Conservation (phyloP, 1,284 basidiomycete species). For the Pseudozyma sp. region DNA sequence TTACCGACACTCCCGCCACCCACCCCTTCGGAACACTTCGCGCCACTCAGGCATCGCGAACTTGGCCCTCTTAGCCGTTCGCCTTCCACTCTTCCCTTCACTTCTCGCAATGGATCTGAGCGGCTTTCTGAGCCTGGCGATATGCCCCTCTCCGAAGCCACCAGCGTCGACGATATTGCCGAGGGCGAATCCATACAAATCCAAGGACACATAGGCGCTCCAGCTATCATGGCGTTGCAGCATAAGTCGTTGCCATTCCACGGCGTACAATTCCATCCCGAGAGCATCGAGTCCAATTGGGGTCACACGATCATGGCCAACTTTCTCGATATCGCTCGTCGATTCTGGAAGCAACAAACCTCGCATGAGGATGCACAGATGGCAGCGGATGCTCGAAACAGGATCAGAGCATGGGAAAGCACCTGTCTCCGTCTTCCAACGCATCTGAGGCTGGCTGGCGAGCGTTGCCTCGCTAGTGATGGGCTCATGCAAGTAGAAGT, state of each 20-base stretch:
- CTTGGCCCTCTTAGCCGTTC: constrained; percentile 29
- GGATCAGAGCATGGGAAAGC: constrained; percentile 19
- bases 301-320: constrained; percentile 58
- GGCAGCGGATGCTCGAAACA: constrained; percentile 10
- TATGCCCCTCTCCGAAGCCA: constrained; percentile 21
- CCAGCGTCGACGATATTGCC: constrained; percentile 19
- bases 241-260: constrained; percentile 75
- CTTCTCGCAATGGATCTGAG: constrained; percentile 30
- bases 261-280: constrained; percentile 97
- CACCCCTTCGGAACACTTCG: constrained; percentile 4
- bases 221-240: constrained; percentile 60
- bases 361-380: not conserved
- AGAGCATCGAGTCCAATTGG: constrained; percentile 59
- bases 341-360: constrained; percentile 41
- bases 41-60: constrained; percentile 33
- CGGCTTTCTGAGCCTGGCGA: constrained; percentile 29
- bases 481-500: not conserved
- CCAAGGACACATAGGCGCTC: constrained; percentile 7
- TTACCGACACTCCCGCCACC: not conserved
- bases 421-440: constrained; percentile 14
- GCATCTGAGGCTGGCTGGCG: constrained; percentile 28
- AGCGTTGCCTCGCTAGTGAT: constrained; percentile 31
- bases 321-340: constrained; percentile 51
- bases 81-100: constrained; percentile 30
- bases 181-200: constrained; percentile 1